Conservation (phyloP, 2,329 filamentous ascomycete genomes). For the Fusarium sp. region DNA sequence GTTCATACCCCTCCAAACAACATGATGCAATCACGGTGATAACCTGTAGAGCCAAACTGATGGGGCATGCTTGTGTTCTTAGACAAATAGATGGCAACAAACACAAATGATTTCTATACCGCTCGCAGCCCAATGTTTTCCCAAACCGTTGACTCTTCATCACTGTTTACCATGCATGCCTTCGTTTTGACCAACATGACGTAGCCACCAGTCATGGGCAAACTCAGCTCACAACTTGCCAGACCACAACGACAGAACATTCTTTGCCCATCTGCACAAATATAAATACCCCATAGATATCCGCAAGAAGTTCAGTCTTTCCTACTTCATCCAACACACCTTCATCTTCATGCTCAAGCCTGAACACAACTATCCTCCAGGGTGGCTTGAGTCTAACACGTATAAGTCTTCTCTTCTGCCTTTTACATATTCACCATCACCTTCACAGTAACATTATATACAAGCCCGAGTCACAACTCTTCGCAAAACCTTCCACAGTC, state of each 20-base stretch:
- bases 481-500: rapidly evolving
- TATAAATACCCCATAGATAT: neutral
- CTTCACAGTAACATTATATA: neutral
- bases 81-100: neutral
- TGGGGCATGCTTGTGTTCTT: neutral
- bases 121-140: neutral
- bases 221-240: neutral
- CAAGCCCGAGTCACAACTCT: neutral
- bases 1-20: neutral
- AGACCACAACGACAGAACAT: neutral
- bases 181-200: neutral
- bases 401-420: neutral
- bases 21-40: neutral
- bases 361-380: neutral
- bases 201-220: neutral
- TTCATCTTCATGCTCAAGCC: neutral
- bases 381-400: neutral
- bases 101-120: neutral
- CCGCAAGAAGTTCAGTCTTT: neutral
- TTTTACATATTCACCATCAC: neutral
- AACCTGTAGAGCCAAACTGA: neutral
- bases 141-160: neutral
- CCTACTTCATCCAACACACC: neutral
- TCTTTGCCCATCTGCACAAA: neutral
- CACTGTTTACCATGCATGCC: neutral